Evolutionary conservation across 441 rosid genomes (phyloP).

Genomic region (Euphorbia celastroides): DNA sequence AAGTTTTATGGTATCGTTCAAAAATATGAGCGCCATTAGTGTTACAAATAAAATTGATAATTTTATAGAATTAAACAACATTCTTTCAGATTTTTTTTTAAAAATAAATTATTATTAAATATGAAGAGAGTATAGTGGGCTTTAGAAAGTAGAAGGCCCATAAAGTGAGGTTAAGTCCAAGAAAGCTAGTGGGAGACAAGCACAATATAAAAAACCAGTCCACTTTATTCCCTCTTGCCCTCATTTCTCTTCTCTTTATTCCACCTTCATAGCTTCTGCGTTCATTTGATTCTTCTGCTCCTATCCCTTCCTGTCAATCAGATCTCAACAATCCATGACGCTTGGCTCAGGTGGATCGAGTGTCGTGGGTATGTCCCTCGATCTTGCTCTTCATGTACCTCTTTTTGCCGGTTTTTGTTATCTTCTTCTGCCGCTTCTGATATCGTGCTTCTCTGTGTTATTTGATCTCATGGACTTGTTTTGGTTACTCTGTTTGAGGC

Average conservation of each 20-base stretch:
- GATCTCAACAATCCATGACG: conserved; percentile 58
- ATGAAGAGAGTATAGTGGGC: background rate
- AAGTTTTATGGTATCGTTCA: too few species aligned
- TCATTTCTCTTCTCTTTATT: conserved; percentile 14
- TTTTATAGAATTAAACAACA: too few species aligned
- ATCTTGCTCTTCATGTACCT: conserved; percentile 11
- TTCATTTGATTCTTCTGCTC: conserved; percentile 21
- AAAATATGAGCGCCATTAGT: too few species aligned
- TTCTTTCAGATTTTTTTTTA: too few species aligned
- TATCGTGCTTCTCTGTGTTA: background rate
- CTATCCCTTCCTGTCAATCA: conserved; percentile 24
- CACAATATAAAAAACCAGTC: background rate
- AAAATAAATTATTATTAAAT: too few species aligned
- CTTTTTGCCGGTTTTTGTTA: background rate
- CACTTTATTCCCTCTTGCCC: conserved; percentile 6
- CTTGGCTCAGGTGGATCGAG: conserved; percentile 98
- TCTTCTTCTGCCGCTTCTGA: background rate
- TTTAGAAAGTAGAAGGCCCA: background rate
- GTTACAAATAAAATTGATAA: too few species aligned
- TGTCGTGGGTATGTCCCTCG: conserved; percentile 65
- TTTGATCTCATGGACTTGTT: conserved; percentile 9
- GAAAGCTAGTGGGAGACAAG: background rate
- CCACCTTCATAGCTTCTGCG: conserved; percentile 22
- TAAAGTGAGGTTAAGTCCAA: background rate
- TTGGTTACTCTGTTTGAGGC: conserved; percentile 10